Evolutionary conservation across 2,329 filamentous ascomycete species (phyloP).

Genomic region (Daldinia sp.): DNA sequence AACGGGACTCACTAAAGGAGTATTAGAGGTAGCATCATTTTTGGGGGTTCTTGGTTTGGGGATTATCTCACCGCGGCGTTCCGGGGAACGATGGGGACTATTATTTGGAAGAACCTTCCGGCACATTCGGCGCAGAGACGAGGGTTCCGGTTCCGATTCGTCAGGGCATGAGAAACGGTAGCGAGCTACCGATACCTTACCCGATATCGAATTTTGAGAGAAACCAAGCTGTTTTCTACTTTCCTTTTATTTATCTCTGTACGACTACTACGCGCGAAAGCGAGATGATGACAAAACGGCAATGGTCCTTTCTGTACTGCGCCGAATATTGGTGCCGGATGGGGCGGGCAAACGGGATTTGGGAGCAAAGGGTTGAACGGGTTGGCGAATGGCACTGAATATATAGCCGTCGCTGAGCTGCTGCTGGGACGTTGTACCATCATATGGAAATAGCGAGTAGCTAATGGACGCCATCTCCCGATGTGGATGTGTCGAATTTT

Average conservation of each 20-base stretch:
- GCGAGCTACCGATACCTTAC: constrained; percentile 21
- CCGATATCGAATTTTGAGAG: constrained; percentile 20
- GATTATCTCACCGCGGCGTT: constrained; percentile 35
- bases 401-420: constrained; percentile 10
- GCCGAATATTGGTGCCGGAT: constrained; percentile 1
- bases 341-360: constrained; percentile 1
- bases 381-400: constrained; percentile 11
- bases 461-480: constrained; percentile 29
- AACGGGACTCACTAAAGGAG: constrained; percentile 33
- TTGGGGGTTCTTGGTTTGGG: constrained; percentile 29
- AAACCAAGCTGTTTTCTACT: background rate
- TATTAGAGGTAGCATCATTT: constrained; percentile 39
- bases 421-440: constrained; percentile 7
- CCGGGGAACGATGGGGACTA: constrained; percentile 23
- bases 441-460: constrained; percentile 22
- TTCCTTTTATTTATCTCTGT: constrained; percentile 18
- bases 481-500: constrained; percentile 9
- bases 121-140: constrained; percentile 25
- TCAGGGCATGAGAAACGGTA: constrained; percentile 22
- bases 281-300: constrained; percentile 23
- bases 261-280: constrained; percentile 37
- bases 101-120: constrained; percentile 14
- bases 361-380: constrained; percentile 10
- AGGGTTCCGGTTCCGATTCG: constrained; percentile 17
- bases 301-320: constrained; percentile 20